A percentile compares a stretch with the other conserved stretches of the same genome.
These are phyloP conservation scores for Leishmania guyanensis DNA, from an alignment of 208 protist genomes.

Conservation along the genomic window DNA sequence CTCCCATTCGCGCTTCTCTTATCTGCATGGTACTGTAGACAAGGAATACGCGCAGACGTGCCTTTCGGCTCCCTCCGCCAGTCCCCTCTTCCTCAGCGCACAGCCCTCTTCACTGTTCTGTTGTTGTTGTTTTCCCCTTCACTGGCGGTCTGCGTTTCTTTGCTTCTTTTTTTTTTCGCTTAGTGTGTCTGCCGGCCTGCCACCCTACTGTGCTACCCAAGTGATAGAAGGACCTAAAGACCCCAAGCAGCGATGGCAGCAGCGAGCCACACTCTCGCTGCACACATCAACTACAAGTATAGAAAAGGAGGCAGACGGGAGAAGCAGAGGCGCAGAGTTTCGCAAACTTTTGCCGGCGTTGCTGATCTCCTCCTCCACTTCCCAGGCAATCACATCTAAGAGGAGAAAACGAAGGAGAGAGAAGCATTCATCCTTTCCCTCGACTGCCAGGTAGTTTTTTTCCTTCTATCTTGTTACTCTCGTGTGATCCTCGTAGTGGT, in stretches of 20 bases:
- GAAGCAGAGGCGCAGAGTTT: no score
- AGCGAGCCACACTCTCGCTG: not conserved
- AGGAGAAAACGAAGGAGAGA: not conserved
- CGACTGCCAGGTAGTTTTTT: no score
- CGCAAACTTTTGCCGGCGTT: not conserved
- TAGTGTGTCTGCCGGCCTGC: not conserved
- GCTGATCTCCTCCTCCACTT: not conserved
- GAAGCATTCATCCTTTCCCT: not conserved
- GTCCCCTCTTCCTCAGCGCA: not conserved
- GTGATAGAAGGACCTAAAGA: not conserved
- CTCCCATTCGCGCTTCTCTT: not conserved
- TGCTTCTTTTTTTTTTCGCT: not conserved
- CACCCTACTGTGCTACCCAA: not conserved
- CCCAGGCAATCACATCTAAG: not conserved
- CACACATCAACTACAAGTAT: not conserved
- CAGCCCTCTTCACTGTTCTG: not conserved
- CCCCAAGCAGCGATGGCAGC: not conserved
- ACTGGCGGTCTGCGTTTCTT: not conserved
- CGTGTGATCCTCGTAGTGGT: not conserved
- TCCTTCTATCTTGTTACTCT: no score
- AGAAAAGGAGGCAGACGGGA: not conserved
- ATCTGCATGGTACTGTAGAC: not conserved
- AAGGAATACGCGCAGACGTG: not conserved
- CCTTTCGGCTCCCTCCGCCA: not conserved
- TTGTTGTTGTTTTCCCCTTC: not conserved